These are phyloP conservation scores for Ophiocordyceps camponoti-saundersi DNA, from an alignment of 2,329 filamentous ascomycete genomes.

Conservation along the genomic window DNA sequence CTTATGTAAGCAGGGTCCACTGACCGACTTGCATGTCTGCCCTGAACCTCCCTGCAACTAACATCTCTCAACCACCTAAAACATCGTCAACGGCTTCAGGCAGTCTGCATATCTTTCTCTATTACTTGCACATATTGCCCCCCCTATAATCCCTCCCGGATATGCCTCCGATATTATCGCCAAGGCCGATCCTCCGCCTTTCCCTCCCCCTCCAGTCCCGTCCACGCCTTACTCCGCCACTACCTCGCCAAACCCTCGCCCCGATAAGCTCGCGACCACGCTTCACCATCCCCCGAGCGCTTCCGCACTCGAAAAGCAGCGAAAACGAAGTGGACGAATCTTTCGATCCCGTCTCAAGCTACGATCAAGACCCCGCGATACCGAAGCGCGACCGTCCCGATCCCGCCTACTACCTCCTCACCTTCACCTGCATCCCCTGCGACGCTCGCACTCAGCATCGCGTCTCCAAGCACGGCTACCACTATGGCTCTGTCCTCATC, in stretches of 20 bases:
- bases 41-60: neutral
- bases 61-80: neutral
- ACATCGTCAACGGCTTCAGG: neutral
- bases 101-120: neutral
- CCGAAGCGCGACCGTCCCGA: neutral
- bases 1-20: neutral
- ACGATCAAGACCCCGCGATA: neutral
- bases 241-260: neutral
- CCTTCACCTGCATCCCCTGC: constrained; percentile 88
- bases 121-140: neutral
- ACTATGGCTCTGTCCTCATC: constrained; percentile 76
- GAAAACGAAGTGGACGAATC: neutral
- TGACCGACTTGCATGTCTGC: neutral
- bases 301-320: no score
- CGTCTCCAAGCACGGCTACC: constrained; percentile 89
- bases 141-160: neutral
- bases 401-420: constrained; percentile 62
- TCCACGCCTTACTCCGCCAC: neutral
- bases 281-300: neutral
- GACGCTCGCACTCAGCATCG: constrained; percentile 62
- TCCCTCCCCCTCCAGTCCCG: neutral
- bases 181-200: neutral
- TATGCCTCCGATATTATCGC: neutral
- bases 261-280: neutral
- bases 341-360: neutral